A percentile compares a stretch with the other conserved stretches of the same genome.
phyloP scores from a whole-genome alignment of 2,329 filamentous ascomycete species.

The Ophiostoma piceae region DNA sequence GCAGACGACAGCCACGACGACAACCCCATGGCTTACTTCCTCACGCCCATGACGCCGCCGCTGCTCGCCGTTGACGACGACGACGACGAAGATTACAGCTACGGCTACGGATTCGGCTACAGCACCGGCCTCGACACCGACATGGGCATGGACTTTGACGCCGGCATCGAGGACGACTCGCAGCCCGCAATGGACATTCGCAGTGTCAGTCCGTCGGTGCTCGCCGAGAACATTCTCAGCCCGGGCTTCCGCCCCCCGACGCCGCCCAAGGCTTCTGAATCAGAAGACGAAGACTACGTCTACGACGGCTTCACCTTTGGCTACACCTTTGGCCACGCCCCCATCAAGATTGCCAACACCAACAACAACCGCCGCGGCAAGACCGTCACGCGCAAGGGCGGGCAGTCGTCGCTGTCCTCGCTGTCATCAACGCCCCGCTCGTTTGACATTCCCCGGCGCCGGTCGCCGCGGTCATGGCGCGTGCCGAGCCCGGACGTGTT shows the following conservation, averaged over 20 bases:
- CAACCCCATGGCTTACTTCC: constrained; percentile 52
- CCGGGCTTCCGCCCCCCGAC: constrained; percentile 39
- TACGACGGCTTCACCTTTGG: constrained; percentile 40
- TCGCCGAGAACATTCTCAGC: constrained; percentile 43
- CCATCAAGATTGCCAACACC: constrained; percentile 34
- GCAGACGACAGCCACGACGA: constrained; percentile 43
- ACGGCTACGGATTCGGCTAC: constrained; percentile 27
- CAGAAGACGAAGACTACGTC: constrained; percentile 30
- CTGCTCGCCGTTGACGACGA: constrained; percentile 36
- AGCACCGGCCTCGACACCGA: constrained; percentile 34
- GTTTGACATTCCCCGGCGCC: constrained; percentile 28
- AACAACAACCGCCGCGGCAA: constrained; percentile 17
- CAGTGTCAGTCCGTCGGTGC: constrained; percentile 53
- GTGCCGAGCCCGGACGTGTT: constrained; percentile 56
- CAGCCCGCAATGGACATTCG: constrained; percentile 45
- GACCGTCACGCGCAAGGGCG: constrained; percentile 11
- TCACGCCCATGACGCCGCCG: constrained; percentile 35
- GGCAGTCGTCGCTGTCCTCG: background rate
- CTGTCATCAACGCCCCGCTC: background rate
- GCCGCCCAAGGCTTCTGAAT: constrained; percentile 30
- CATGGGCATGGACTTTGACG: constrained; percentile 50
- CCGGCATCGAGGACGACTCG: constrained; percentile 51
- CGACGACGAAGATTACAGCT: constrained; percentile 40
- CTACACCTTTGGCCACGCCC: constrained; percentile 31
- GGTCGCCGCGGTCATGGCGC: constrained; percentile 48